Evolutionary conservation across 805 yeast species (phyloP).

Genomic region (Candida arabinofermentans): DNA sequence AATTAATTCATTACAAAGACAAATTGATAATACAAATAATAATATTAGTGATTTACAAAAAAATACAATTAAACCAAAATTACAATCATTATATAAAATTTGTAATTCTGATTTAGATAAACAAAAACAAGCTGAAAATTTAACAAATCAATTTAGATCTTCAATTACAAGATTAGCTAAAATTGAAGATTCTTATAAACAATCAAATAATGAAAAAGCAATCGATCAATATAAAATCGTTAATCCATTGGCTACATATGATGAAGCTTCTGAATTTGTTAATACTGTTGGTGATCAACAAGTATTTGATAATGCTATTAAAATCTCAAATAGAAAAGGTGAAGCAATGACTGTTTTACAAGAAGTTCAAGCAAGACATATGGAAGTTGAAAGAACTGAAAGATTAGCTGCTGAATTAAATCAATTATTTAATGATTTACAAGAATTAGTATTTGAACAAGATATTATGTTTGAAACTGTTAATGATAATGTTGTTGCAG

Average conservation of each 20-base stretch:
- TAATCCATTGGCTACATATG: conserved; percentile 79
- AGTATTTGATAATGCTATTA: conserved; percentile 88
- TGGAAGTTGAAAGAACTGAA: conserved; percentile 91
- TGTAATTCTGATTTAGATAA: conserved; percentile 74
- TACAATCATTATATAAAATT: conserved; percentile 70
- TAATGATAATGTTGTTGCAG: conserved; percentile 74
- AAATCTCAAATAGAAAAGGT: conserved; percentile 83
- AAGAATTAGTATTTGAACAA: conserved; percentile 92
- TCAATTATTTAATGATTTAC: conserved; percentile 94
- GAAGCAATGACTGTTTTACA: conserved; percentile 93
- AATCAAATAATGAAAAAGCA: conserved; percentile 80
- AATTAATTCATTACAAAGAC: conserved; percentile 64
- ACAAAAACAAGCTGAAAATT: conserved; percentile 85
- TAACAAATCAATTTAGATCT: conserved; percentile 79
- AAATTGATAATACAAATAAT: conserved; percentile 69
- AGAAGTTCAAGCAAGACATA: conserved; percentile 94
- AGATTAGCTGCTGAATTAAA: conserved; percentile 94
- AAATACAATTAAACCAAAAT: conserved; percentile 61
- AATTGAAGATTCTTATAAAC: conserved; percentile 82
- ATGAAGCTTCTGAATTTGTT: conserved; percentile 79
- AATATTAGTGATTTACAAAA: conserved; percentile 79
- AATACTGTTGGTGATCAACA: conserved; percentile 85
- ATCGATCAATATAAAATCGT: conserved; percentile 90
- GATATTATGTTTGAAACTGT: conserved; percentile 81
- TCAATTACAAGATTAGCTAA: conserved; percentile 83